Conservation (phyloP, 2,329 filamentous ascomycete species). For the Alternaria novae-zelandiae region DNA sequence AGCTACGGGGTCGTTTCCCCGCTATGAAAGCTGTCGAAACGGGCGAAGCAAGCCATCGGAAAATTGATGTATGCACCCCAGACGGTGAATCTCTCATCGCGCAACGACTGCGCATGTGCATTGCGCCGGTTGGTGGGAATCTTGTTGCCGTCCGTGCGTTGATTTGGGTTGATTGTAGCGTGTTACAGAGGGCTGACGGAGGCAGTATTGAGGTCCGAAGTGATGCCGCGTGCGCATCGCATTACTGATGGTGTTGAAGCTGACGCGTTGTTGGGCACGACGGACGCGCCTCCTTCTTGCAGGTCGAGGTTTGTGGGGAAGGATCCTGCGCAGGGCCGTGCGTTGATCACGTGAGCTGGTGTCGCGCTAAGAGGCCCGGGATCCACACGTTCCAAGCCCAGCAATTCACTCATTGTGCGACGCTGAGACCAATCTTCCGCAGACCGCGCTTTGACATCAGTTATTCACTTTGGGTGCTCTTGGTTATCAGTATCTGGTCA, state of each 20-base stretch:
- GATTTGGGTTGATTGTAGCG: constrained; percentile 13
- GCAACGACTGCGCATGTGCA: not conserved
- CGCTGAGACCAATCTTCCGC: not conserved
- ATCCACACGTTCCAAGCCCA: not conserved
- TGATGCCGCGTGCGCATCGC: not conserved
- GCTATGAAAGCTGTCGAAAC: constrained; percentile 1
- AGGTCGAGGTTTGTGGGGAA: not conserved
- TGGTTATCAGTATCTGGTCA: not conserved
- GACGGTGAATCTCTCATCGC: constrained; percentile 2
- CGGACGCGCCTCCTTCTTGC: not conserved
- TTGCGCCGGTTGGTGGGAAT: constrained; percentile 19
- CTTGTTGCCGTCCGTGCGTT: not conserved
- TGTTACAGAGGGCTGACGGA: constrained; percentile 25
- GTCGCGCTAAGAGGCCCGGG: not conserved
- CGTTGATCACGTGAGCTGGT: constrained; percentile 2
- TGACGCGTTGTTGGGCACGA: not conserved
- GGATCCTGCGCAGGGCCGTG: not conserved
- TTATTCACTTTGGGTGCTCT: not conserved
- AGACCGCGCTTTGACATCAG: not conserved
- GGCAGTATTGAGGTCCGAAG: constrained; percentile 11
- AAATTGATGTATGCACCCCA: constrained; percentile 12
- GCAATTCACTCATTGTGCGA: not conserved
- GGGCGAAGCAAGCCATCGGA: constrained; percentile 7
- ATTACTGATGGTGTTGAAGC: not conserved
- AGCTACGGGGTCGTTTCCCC: not conserved